Evolutionary conservation across 257 asterid genomes (phyloP).

Genomic region (Euphrasia confusa): DNA sequence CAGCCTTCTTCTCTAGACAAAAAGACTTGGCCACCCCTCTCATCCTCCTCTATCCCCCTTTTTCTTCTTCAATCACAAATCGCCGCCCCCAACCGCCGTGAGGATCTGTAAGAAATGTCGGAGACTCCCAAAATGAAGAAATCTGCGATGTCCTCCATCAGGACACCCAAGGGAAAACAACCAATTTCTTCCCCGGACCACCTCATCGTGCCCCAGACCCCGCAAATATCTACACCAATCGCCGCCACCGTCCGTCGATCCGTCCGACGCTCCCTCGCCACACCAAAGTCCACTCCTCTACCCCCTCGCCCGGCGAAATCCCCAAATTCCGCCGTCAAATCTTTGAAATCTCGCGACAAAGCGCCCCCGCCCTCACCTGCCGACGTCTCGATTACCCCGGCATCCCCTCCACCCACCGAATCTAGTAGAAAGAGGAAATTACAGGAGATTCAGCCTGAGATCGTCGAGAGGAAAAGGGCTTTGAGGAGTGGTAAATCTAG

Average conservation of each 20-base stretch:
- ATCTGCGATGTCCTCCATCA: conserved; percentile 28
- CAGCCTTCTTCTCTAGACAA: background rate
- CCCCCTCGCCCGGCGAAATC: conserved; percentile 21
- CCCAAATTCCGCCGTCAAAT: conserved; percentile 30
- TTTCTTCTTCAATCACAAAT: background rate
- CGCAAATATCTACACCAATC: conserved; percentile 31
- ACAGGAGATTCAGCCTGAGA: conserved; percentile 19
- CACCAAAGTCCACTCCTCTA: conserved; percentile 22
- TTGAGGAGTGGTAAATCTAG: conserved; percentile 25
- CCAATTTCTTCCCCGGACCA: conserved; percentile 28
- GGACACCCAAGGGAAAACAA: conserved; percentile 32
- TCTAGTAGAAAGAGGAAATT: conserved; percentile 46
- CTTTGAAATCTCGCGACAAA: conserved; percentile 15
- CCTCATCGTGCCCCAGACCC: conserved; percentile 48
- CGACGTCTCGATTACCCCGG: conserved; percentile 34
- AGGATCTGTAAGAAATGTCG: conserved; percentile 35
- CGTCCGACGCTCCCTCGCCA: conserved; percentile 40
- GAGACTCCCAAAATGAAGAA: conserved; percentile 45
- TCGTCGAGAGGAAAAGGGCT: conserved; percentile 24
- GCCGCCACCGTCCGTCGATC: conserved; percentile 53
- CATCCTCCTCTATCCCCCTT: background rate
- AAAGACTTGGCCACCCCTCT: background rate
- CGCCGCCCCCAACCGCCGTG: conserved; percentile 16
- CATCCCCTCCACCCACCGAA: conserved; percentile 49
- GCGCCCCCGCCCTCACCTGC: conserved; percentile 27